Conservation (phyloP, 345 rosid species). For the Rubroshorea leprosula region DNA sequence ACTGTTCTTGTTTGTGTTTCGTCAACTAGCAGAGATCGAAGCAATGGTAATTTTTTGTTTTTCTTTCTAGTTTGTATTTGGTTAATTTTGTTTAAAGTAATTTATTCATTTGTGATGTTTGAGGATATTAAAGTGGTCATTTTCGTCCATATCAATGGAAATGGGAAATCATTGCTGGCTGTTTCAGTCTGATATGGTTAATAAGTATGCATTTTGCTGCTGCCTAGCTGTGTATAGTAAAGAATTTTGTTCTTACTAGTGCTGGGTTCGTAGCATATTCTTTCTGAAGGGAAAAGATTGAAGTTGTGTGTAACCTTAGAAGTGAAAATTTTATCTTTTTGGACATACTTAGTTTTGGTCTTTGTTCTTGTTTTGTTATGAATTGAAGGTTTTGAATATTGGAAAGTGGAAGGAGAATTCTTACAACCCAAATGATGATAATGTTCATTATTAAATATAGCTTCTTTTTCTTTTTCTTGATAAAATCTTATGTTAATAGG, state of each 20-base stretch:
- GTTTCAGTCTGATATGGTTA: neutral
- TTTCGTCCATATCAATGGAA: neutral
- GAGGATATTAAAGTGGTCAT: neutral
- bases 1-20: constrained; percentile 46
- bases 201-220: neutral
- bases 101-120: neutral
- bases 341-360: neutral
- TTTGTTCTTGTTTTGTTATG: too few relatives aligned
- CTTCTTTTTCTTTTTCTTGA: neutral
- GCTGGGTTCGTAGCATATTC: neutral
- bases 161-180: neutral
- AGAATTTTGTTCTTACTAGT: neutral
- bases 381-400: neutral
- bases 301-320: neutral
- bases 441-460: neutral
- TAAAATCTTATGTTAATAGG: neutral
- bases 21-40: constrained; percentile 52
- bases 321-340: neutral
- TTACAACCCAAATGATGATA: neutral
- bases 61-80: neutral
- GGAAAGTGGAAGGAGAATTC: neutral
- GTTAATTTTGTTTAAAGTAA: neutral
- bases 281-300: neutral
- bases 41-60: constrained; percentile 39
- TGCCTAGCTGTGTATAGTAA: neutral